Evolutionary conservation across 345 rosid species (phyloP).

Genomic region (Populus simonii): DNA sequence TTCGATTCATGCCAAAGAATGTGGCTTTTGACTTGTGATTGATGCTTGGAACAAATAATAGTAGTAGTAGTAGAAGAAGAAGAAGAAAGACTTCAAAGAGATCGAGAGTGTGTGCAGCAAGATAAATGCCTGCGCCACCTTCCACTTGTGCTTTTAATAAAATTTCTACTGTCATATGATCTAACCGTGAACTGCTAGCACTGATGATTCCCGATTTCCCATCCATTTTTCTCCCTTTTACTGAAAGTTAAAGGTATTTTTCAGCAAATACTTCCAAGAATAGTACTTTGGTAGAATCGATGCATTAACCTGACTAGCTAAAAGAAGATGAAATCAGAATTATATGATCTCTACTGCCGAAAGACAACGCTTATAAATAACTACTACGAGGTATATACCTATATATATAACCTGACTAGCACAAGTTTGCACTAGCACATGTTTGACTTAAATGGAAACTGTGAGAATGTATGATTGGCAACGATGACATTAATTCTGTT

Average conservation of each 20-base stretch:
- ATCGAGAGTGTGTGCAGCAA: background rate
- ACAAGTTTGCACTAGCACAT: slow-evolving; percentile 18
- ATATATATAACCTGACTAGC: background rate
- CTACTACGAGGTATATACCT: slow-evolving; percentile 26
- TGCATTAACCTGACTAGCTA: slow-evolving; percentile 2
- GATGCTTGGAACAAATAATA: background rate
- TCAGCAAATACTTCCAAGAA: background rate
- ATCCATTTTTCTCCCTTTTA: slow-evolving; percentile 8
- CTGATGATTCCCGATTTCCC: slow-evolving; percentile 22
- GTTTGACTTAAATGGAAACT: background rate
- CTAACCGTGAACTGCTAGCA: slow-evolving; percentile 18
- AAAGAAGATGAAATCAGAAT: background rate
- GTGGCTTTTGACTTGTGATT: slow-evolving; percentile 17
- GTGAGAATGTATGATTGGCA: slow-evolving; percentile 5
- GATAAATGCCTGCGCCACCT: slow-evolving; percentile 22
- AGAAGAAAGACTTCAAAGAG: background rate
- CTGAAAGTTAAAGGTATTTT: slow-evolving; percentile 13
- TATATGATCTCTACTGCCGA: background rate
- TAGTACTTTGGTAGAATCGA: slow-evolving; percentile 2
- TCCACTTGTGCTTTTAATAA: slow-evolving; percentile 21
- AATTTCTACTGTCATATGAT: background rate
- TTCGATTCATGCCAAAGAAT: slow-evolving; percentile 18
- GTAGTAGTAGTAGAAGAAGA: too few relatives aligned
- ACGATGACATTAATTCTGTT: slow-evolving; percentile 9
- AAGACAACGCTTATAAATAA: background rate